Evolutionary conservation across 75 land plant genomes (phyloP).

Genomic region (Cryptomeria japonica): DNA sequence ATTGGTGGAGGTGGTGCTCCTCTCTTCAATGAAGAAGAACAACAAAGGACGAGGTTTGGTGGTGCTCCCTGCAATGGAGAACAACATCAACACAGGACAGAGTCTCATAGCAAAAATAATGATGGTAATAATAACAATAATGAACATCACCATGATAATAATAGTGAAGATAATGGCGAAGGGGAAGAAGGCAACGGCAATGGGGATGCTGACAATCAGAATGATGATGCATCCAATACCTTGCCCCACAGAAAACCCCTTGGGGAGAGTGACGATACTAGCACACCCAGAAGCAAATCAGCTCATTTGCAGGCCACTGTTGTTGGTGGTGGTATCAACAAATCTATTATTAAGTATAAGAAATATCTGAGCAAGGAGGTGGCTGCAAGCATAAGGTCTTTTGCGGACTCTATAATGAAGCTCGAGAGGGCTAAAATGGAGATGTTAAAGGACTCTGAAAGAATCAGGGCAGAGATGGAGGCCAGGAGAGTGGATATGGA

Average conservation of each 20-base stretch:
- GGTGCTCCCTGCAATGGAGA: not conserved
- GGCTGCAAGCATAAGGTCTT: conserved; percentile 19
- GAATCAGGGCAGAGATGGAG: conserved; percentile 21
- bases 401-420: conserved; percentile 26
- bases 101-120: not conserved
- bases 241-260: not conserved
- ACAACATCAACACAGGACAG: not conserved
- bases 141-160: not conserved
- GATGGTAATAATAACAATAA: not conserved
- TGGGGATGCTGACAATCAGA: not conserved
- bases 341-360: not conserved
- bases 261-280: not conserved
- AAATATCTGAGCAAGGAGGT: conserved; percentile 15
- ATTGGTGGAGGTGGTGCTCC: not conserved
- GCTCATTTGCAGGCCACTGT: not conserved
- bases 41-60: not conserved
- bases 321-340: not conserved
- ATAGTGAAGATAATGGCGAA: not conserved
- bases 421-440: conserved; percentile 27
- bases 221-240: conserved; percentile 2
- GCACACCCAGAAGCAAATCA: not conserved
- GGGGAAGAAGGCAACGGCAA: not conserved
- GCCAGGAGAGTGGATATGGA: conserved; percentile 30
- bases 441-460: conserved; percentile 17
- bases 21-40: not conserved